Conservation (phyloP, 1,139 yeast species). For the Meyerozyma sp. region DNA sequence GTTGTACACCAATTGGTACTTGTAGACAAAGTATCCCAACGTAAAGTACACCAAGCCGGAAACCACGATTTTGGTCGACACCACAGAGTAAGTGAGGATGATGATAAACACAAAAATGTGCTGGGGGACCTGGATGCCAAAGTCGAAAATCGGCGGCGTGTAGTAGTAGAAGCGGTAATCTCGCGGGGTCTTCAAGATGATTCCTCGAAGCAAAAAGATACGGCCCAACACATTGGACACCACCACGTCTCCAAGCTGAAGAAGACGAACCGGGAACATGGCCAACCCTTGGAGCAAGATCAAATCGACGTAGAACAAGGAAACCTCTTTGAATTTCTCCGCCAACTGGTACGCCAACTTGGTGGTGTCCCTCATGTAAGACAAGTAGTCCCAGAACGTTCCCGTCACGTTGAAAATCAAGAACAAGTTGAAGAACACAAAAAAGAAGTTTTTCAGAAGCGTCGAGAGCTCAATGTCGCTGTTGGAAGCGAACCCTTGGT, state of each 20-base stretch:
- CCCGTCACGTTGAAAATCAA: slow-evolving; percentile 80
- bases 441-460: slow-evolving; percentile 76
- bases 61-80: slow-evolving; percentile 60
- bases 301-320: slow-evolving; percentile 77
- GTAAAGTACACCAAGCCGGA: slow-evolving; percentile 60
- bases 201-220: slow-evolving; percentile 49
- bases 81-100: slow-evolving; percentile 56
- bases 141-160: slow-evolving; percentile 61
- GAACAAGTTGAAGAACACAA: slow-evolving; percentile 78
- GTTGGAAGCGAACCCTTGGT: slow-evolving; percentile 73
- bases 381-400: slow-evolving; percentile 61
- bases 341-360: slow-evolving; percentile 78
- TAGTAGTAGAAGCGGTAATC: slow-evolving; percentile 43
- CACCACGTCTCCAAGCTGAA: slow-evolving; percentile 60
- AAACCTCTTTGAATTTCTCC: slow-evolving; percentile 59
- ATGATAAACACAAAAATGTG: slow-evolving; percentile 59
- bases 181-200: slow-evolving; percentile 50
- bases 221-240: slow-evolving; percentile 45
- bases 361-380: slow-evolving; percentile 69
- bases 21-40: slow-evolving; percentile 59
- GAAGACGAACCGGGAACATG: slow-evolving; percentile 71
- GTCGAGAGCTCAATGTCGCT: slow-evolving; percentile 80
- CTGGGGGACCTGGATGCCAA: slow-evolving; percentile 62
- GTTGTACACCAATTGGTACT: slow-evolving; percentile 59
- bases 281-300: slow-evolving; percentile 81